phyloP scores from a whole-genome alignment of 805 yeast genomes.

The Candida succiphila region DNA sequence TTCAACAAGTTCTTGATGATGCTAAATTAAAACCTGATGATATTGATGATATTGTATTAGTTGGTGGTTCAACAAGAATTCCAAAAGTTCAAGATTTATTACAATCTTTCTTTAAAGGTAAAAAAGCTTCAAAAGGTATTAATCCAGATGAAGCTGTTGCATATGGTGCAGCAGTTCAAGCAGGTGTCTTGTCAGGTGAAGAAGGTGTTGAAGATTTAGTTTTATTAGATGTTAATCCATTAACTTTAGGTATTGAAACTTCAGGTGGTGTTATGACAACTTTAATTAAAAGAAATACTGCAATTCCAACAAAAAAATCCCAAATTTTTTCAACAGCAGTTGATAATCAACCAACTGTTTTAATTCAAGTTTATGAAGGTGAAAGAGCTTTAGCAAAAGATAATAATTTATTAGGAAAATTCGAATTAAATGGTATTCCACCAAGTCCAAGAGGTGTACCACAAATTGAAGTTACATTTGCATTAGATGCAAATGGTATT shows the following conservation, averaged over 20 bases:
- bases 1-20: constrained; percentile 91
- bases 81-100: constrained; percentile 95
- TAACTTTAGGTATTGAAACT: constrained; percentile 93
- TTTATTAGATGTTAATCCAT: constrained; percentile 86
- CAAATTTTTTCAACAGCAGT: constrained; percentile 94
- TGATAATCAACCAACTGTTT: constrained; percentile 92
- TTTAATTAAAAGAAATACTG: constrained; percentile 87
- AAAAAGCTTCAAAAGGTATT: constrained; percentile 94
- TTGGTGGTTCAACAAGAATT: constrained; percentile 99
- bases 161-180: constrained; percentile 98
- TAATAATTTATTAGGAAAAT: constrained; percentile 82
- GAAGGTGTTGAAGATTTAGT: constrained; percentile 87
- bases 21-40: constrained; percentile 81
- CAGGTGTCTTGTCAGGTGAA: constrained; percentile 95
- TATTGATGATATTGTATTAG: constrained; percentile 89
- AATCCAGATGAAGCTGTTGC: constrained; percentile 99
- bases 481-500: constrained; percentile 79
- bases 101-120: constrained; percentile 85
- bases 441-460: constrained; percentile 92
- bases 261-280: constrained; percentile 98
- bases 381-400: constrained; percentile 93
- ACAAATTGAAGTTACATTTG: constrained; percentile 85
- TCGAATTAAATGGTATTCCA: constrained; percentile 79
- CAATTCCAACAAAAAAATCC: constrained; percentile 91
- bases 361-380: constrained; percentile 93